Base-by-base conservation (phyloP, 2,329 filamentous ascomycete genomes). In the Calonectria pauciramosa region DNA sequence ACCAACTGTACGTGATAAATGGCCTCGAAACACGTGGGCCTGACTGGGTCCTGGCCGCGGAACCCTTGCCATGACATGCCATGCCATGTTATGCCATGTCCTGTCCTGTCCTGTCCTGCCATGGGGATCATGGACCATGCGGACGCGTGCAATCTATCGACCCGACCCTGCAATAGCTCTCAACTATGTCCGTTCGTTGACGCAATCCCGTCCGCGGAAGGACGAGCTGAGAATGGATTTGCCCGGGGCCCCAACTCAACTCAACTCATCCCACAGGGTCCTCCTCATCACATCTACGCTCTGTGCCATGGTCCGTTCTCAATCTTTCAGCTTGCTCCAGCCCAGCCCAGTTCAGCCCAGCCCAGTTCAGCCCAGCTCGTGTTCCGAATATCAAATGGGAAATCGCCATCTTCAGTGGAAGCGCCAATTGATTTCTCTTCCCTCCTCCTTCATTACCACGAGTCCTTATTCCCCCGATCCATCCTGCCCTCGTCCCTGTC, bases 401-500 rank as follows among this genome's bases (percentile, higher is more conserved):
- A 59, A 75, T 69, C 64, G 68, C 70, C 71, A 47, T 73, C 52
- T 67, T 68, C 56, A 68, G 16, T 54, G 20, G 56, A 67, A 9
- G 52, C n/a, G 20, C 70, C 26, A 59, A 63, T 51, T 34, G 70
- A 73, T 80, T 75, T 44, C 77, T 76, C 77, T 75, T 79, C 51
- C 63, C 77, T 75, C 79, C 79, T 75, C 77, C 75, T 80, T 77
- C 76, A 66, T 65, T 44, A 60, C 44, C 49, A 52, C 56, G 56
- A 74, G 70, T 63, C 70, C 34, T 70, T 74, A 67, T 68, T 74
- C 68, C 73, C 75, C 38, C 63, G 71, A 71, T 41, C 73, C 77
- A 59, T 59, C 66, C 74, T 70, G 73, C 54, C 75, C 51, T 68
- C 64, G 26, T 69, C 56, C 36, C 73, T 63, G 28, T 70, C 74